phyloP scores from a whole-genome alignment of 1,284 basidiomycete species.

The Earliella scabrosa region DNA sequence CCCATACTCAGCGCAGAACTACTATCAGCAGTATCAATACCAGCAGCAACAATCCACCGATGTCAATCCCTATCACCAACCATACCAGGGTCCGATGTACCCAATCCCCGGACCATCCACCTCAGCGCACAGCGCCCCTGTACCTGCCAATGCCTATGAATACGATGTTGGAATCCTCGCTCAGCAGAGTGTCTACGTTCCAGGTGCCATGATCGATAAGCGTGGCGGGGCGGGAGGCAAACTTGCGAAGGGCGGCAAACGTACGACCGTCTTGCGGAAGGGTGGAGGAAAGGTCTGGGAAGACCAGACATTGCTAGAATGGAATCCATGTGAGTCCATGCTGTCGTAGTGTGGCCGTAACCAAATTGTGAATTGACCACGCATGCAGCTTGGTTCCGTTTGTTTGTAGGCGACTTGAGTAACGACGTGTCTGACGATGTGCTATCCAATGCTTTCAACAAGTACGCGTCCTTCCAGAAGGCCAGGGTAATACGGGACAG shows the following conservation, averaged over 20 bases:
- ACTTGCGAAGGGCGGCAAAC: slow-evolving; percentile 87
- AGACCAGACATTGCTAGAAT: slow-evolving; percentile 95
- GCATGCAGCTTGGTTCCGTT: slow-evolving; percentile 87
- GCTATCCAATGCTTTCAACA: slow-evolving; percentile 89
- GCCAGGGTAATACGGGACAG: slow-evolving; percentile 94
- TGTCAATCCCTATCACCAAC: slow-evolving; percentile 78
- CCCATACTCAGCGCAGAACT: slow-evolving; percentile 44
- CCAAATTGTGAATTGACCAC: background rate
- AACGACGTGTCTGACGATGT: slow-evolving; percentile 98
- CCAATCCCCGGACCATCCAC: slow-evolving; percentile 62
- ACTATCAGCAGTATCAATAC: slow-evolving; percentile 50
- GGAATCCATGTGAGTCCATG: slow-evolving; percentile 86
- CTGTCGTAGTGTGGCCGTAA: background rate
- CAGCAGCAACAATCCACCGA: slow-evolving; percentile 47
- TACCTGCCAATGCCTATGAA: slow-evolving; percentile 88
- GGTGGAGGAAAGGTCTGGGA: slow-evolving; percentile 98
- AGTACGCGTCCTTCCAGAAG: slow-evolving; percentile 92
- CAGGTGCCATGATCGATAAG: slow-evolving; percentile 86
- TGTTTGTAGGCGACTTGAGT: slow-evolving; percentile 98
- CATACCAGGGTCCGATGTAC: slow-evolving; percentile 76
- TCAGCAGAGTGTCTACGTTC: slow-evolving; percentile 87
- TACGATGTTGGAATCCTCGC: slow-evolving; percentile 88
- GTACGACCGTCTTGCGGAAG: slow-evolving; percentile 93
- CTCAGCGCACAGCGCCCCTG: slow-evolving; percentile 74
- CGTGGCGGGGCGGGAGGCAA: slow-evolving; percentile 84